phyloP scores from a whole-genome alignment of 176 grass and related monocot genomes.

The Juncus effusus region DNA sequence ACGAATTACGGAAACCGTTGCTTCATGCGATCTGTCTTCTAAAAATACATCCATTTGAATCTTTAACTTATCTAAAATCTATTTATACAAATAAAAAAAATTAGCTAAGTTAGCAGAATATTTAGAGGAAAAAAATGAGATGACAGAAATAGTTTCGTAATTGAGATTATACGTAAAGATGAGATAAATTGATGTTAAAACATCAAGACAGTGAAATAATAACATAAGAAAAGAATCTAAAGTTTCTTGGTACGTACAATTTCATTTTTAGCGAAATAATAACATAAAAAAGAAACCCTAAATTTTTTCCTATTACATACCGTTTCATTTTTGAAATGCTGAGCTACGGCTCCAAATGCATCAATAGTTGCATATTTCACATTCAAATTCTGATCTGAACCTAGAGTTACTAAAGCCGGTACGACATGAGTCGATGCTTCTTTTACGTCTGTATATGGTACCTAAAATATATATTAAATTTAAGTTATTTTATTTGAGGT shows the following conservation, averaged over 20 bases:
- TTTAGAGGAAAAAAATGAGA: too few relatives aligned
- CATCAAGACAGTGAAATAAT: conserved; percentile 12
- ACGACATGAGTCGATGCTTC: conserved; percentile 85
- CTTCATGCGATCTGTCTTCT: conserved; percentile 97
- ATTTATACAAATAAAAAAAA: conserved; percentile 16
- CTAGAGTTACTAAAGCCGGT: conserved; percentile 90
- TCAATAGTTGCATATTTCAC: conserved; percentile 99
- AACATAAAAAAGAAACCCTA: too few relatives aligned
- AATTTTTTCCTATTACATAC: conserved; percentile 30
- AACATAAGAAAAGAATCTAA: conserved; percentile 21
- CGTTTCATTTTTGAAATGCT: conserved; percentile 96
- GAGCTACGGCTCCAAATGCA: conserved; percentile 91
- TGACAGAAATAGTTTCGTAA: too few relatives aligned
- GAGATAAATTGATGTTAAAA: neutral
- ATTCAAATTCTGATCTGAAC: conserved; percentile 71
- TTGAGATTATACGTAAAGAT: too few relatives aligned
- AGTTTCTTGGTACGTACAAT: neutral
- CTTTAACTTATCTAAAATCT: conserved; percentile 95
- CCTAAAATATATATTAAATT: conserved; percentile 40
- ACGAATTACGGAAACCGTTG: conserved; percentile 78
- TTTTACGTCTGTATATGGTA: conserved; percentile 71
- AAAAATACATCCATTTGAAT: conserved; percentile 99
- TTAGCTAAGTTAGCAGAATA: neutral
- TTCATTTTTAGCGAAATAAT: too few relatives aligned
- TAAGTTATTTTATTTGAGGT: neutral